Percentiles rank a stretch among this genome's conserved stretches.
phyloP scores from a whole-genome alignment of 208 protist genomes.

The Tetramitus jugosus region DNA sequence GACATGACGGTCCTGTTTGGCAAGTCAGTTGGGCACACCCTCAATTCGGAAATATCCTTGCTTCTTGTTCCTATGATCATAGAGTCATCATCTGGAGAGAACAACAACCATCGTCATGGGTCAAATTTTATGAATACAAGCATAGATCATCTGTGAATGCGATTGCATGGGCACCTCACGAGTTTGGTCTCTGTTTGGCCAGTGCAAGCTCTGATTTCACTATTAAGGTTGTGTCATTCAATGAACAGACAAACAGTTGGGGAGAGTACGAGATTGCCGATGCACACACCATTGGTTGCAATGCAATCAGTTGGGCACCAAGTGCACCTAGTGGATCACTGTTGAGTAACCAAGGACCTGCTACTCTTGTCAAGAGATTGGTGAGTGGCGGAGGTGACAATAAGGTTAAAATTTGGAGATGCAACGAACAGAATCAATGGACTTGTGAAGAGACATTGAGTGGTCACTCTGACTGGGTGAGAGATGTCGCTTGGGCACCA shows the following conservation, averaged over 20 bases:
- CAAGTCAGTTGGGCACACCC: conserved; percentile 93
- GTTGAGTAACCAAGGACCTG: neutral
- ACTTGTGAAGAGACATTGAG: neutral
- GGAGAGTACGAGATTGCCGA: conserved; percentile 11
- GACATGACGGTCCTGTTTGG: conserved; percentile 95
- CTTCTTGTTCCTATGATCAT: conserved; percentile 90
- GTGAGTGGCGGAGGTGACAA: conserved; percentile 65
- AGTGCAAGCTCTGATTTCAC: conserved; percentile 52
- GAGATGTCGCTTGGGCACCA: conserved; percentile 21
- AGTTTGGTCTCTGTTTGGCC: conserved; percentile 56
- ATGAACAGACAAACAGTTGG: conserved; percentile 37
- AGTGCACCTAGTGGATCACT: conserved; percentile 35
- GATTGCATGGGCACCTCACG: conserved; percentile 53
- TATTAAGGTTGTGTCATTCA: conserved; percentile 48
- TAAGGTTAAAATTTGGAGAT: conserved; percentile 56
- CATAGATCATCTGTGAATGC: conserved; percentile 56
- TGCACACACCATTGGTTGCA: conserved; percentile 52
- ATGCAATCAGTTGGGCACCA: conserved; percentile 57
- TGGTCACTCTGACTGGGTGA: conserved; percentile 11
- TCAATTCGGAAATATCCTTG: conserved; percentile 90
- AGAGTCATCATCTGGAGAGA: conserved; percentile 92
- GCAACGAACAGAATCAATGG: conserved; percentile 15
- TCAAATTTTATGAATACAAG: conserved; percentile 45
- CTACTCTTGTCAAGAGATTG: conserved; percentile 34
- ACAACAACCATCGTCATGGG: conserved; percentile 50